Evolutionary conservation across 345 rosid genomes (phyloP).

Genomic region (Garcia nutans): DNA sequence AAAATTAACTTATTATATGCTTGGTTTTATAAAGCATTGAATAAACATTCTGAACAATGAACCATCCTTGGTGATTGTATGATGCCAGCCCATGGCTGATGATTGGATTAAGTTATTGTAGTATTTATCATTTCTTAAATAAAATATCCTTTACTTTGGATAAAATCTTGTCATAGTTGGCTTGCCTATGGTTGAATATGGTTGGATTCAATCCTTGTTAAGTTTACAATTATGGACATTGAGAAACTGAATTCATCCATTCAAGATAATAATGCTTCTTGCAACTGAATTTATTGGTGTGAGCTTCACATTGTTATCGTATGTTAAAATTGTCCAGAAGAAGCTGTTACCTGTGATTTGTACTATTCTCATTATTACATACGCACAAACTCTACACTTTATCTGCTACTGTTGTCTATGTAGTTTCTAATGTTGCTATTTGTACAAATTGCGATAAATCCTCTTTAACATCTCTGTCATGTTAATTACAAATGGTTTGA

Average conservation of each 20-base stretch:
- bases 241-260: too few species aligned
- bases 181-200: neutral
- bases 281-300: too few species aligned
- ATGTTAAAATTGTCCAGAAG: too few species aligned
- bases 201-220: neutral
- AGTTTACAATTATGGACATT: neutral
- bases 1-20: slow-evolving; percentile 13
- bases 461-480: too few species aligned
- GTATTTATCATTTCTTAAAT: neutral
- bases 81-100: neutral
- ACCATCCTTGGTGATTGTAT: neutral
- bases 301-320: too few species aligned
- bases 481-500: too few species aligned
- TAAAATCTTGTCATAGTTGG: neutral
- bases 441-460: neutral
- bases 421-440: neutral
- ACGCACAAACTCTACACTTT: too few species aligned
- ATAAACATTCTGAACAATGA: neutral
- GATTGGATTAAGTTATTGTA: neutral
- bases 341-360: too few species aligned
- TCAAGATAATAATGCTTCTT: too few species aligned
- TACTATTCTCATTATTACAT: too few species aligned
- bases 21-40: neutral
- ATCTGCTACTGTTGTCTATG: neutral
- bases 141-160: neutral